phyloP scores from a whole-genome alignment of 1,284 basidiomycete genomes.

The Ceratobasidium sp. region DNA sequence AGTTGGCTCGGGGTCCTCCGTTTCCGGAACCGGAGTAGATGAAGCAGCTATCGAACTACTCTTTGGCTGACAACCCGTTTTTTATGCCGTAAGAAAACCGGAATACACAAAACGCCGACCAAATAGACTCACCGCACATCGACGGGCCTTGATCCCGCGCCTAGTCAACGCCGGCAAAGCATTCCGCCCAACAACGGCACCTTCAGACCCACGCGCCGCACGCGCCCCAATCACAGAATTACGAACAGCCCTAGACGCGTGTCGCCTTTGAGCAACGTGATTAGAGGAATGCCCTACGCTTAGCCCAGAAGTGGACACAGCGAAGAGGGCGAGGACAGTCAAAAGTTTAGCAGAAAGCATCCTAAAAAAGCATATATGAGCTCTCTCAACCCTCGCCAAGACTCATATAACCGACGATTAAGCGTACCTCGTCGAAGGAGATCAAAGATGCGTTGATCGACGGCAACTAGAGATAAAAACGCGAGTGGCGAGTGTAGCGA shows the following conservation, averaged over 20 bases:
- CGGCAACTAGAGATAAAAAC: background rate
- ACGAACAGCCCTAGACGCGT: background rate
- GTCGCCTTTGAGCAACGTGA: constrained; percentile 19
- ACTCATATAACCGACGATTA: background rate
- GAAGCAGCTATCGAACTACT: constrained; percentile 10
- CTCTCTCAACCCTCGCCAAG: background rate
- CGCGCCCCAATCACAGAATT: constrained; percentile 14
- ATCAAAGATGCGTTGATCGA: constrained; percentile 36
- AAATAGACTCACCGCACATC: constrained; percentile 34
- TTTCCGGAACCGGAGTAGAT: background rate
- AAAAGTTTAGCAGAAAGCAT: constrained; percentile 31
- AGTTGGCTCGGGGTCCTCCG: constrained; percentile 22
- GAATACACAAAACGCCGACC: background rate
- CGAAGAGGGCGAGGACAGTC: constrained; percentile 21
- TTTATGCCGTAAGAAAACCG: background rate
- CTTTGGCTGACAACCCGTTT: constrained; percentile 17
- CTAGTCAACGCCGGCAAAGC: constrained; percentile 1
- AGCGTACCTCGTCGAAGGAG: constrained; percentile 3
- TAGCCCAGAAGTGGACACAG: constrained; percentile 20
- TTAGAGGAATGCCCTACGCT: constrained; percentile 12
- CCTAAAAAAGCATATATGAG: background rate
- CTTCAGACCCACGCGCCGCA: constrained; percentile 1
- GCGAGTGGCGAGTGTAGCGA: constrained; percentile 26
- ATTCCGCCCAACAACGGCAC: background rate
- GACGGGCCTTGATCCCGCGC: constrained; percentile 34